Conservation (phyloP, 2,329 filamentous ascomycete species). For the Aspergillus sp. region DNA sequence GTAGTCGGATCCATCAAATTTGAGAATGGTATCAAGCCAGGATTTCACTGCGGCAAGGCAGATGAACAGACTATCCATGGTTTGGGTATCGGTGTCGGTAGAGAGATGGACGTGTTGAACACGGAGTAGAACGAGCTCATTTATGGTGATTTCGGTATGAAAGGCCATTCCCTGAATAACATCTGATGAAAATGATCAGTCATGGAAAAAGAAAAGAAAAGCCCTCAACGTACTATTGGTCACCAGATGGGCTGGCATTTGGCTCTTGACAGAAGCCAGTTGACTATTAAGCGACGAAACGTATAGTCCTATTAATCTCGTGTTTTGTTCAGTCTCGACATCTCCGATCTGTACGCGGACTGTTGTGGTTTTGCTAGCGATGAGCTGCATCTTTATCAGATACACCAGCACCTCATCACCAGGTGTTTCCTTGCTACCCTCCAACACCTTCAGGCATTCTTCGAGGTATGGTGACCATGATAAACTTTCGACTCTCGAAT, state of each 20-base stretch:
- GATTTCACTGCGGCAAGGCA: conserved; percentile 16
- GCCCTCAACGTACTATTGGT: conserved; percentile 19
- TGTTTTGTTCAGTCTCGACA: conserved; percentile 2
- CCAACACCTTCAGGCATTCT: conserved; percentile 49
- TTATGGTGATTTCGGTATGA: conserved; percentile 16
- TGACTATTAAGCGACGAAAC: conserved; percentile 14
- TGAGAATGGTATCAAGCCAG: conserved; percentile 16
- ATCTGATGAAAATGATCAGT: conserved; percentile 2
- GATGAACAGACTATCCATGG: conserved; percentile 16
- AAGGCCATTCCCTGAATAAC: neutral
- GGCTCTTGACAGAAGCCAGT: conserved; percentile 12
- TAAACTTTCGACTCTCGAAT: conserved; percentile 39
- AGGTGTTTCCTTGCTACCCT: conserved; percentile 41
- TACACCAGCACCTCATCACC: conserved; percentile 47
- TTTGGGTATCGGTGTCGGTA: conserved; percentile 16
- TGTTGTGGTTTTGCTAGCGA: conserved; percentile 15
- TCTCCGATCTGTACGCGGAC: conserved; percentile 5
- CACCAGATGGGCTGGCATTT: conserved; percentile 13
- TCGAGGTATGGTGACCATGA: conserved; percentile 58
- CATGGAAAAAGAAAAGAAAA: no score
- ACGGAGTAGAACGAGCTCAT: conserved; percentile 13
- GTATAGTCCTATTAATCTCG: conserved; percentile 10
- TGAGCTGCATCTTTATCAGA: conserved; percentile 18
- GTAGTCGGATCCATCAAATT: conserved; percentile 8
- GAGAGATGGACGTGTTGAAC: conserved; percentile 4